phyloP scores from a whole-genome alignment of 306 rosid species.

The Oxytropis ochrocephala region DNA sequence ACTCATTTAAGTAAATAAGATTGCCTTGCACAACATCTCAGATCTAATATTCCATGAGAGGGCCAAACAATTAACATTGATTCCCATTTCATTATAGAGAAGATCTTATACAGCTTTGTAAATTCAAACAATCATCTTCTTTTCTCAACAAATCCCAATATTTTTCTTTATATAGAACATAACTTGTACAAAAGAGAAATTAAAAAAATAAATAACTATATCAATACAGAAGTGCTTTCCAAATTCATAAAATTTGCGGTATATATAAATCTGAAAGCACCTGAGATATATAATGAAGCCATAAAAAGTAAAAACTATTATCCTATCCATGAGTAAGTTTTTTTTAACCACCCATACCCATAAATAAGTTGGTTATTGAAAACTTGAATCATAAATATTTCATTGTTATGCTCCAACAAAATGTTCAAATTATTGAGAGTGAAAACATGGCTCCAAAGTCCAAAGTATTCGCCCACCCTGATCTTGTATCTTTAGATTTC shows the following conservation, averaged over 20 bases:
- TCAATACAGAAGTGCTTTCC: slow-evolving; percentile 1
- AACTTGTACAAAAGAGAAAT: neutral
- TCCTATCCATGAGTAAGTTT: neutral
- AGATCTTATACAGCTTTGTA: too few relatives aligned
- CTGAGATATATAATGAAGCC: slow-evolving; percentile 16
- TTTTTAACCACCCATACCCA: too few relatives aligned
- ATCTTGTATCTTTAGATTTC: neutral
- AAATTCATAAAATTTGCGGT: neutral
- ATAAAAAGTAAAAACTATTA: neutral
- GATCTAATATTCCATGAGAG: too few relatives aligned
- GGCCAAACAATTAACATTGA: too few relatives aligned
- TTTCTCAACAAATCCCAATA: neutral
- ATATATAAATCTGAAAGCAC: neutral
- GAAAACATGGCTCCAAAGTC: neutral
- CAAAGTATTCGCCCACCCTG: neutral
- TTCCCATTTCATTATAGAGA: too few relatives aligned
- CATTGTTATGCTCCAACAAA: neutral
- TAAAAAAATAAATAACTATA: neutral
- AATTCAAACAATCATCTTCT: too few relatives aligned
- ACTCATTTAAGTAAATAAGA: too few relatives aligned
- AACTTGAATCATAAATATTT: neutral
- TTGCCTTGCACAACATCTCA: too few relatives aligned
- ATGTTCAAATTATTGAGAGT: neutral
- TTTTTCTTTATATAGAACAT: neutral
- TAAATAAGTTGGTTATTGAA: neutral